Percentiles rank a stretch among this genome's conserved stretches.
Evolutionary conservation across 768 basidiomycete genomes (phyloP).

Genomic region (Phanerochaete carnosa): DNA sequence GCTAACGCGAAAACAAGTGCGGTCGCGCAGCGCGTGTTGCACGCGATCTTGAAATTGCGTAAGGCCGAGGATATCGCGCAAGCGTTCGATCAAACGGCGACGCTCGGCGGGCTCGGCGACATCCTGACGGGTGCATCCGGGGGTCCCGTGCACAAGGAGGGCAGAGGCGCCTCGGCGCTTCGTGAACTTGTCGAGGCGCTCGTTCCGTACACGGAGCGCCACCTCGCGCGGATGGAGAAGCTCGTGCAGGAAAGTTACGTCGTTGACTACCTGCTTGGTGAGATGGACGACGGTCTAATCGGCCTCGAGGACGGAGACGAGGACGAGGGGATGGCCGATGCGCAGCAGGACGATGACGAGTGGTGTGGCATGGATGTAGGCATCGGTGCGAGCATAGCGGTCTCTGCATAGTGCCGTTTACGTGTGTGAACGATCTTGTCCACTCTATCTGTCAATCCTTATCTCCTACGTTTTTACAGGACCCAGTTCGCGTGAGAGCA

Average conservation of each 20-base stretch:
- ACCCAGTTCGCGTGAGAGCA: no score
- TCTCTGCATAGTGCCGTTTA: background rate
- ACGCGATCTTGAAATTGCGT: slow-evolving; percentile 76
- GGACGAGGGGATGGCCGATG: slow-evolving; percentile 28
- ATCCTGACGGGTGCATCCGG: slow-evolving; percentile 20
- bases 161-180: slow-evolving; percentile 30
- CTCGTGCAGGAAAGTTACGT: slow-evolving; percentile 94
- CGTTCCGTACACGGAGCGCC: slow-evolving; percentile 93
- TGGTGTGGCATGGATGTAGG: background rate
- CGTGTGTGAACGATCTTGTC: no score
- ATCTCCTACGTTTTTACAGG: no score
- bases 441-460: no score
- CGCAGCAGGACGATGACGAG: background rate
- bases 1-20: slow-evolving; percentile 84
- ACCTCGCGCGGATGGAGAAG: slow-evolving; percentile 80
- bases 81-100: slow-evolving; percentile 45
- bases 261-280: slow-evolving; percentile 82
- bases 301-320: slow-evolving; percentile 34
- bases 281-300: slow-evolving; percentile 84
- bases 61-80: slow-evolving; percentile 69
- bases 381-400: background rate
- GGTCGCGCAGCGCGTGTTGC: slow-evolving; percentile 81
- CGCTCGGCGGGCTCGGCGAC: slow-evolving; percentile 15
- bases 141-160: slow-evolving; percentile 7
- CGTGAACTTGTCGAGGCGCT: slow-evolving; percentile 82